Evolutionary conservation across 2,329 filamentous ascomycete species (phyloP).

Genomic region (Calonectria multiphialidica): DNA sequence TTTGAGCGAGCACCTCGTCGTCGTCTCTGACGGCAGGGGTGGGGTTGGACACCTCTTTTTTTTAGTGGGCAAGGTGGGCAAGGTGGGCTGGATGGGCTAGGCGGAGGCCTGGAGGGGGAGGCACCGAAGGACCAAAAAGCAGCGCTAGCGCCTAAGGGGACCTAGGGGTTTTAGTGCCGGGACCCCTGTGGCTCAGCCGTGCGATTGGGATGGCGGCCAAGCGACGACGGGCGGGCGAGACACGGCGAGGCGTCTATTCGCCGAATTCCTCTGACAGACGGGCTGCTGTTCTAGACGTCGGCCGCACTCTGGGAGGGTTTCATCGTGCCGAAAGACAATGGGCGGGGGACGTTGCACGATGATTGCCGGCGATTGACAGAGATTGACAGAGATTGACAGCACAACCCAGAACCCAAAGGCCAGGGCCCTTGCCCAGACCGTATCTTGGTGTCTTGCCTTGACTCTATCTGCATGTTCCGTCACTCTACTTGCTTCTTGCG

Average conservation of each 20-base stretch:
- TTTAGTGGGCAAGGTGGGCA: neutral
- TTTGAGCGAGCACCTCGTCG: neutral
- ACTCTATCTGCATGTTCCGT: neutral
- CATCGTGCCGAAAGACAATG: neutral
- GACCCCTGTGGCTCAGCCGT: slow-evolving; percentile 7
- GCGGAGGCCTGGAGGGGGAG: neutral
- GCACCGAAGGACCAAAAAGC: slow-evolving; percentile 3
- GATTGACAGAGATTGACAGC: too few relatives aligned
- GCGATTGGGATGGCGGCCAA: neutral
- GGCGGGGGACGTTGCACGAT: neutral
- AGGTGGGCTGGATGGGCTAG: slow-evolving; percentile 1
- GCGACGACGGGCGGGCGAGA: neutral
- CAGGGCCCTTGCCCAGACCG: neutral
- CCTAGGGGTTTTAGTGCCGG: neutral
- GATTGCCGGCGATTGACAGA: neutral
- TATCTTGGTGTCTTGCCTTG: neutral
- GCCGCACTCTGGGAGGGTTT: neutral
- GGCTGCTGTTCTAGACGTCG: neutral
- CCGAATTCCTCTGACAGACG: neutral
- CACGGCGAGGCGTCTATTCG: neutral
- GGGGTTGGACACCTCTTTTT: neutral
- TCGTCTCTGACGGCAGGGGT: neutral
- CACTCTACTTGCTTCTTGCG: neutral
- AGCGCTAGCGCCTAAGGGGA: neutral
- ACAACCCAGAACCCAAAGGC: neutral